Percentiles rank a stretch among this genome's conserved stretches.
Evolutionary conservation across 2,329 filamentous ascomycete genomes (phyloP).

Genomic region (Aspergillus sp.): DNA sequence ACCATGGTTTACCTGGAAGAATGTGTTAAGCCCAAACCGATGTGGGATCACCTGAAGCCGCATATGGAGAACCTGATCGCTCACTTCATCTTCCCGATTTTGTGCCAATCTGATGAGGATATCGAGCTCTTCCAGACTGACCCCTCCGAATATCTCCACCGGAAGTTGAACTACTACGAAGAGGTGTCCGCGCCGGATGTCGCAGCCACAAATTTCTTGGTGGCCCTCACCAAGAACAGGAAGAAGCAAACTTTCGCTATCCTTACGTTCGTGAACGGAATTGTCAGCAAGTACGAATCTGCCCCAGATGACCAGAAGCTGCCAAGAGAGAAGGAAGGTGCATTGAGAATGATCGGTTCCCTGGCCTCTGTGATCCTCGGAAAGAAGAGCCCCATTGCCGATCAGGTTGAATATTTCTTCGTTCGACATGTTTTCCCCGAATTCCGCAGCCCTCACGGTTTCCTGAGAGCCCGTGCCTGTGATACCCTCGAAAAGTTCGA

Average conservation of each 20-base stretch:
- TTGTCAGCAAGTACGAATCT: conserved; percentile 88
- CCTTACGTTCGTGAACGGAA: conserved; percentile 87
- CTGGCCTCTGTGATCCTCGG: conserved; percentile 88
- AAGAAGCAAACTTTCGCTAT: conserved; percentile 96
- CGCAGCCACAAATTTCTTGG: conserved; percentile 91
- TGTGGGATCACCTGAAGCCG: conserved; percentile 90
- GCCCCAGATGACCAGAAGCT: conserved; percentile 86
- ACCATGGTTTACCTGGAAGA: conserved; percentile 94
- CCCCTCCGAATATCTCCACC: conserved; percentile 92
- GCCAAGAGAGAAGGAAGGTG: conserved; percentile 92
- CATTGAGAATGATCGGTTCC: conserved; percentile 93
- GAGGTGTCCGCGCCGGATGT: conserved; percentile 94
- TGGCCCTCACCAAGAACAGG: conserved; percentile 87
- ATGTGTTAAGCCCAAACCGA: conserved; percentile 93
- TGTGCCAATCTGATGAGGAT: conserved; percentile 89
- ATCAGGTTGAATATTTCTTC: conserved; percentile 97
- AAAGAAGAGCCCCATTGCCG: conserved; percentile 97
- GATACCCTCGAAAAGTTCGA: conserved; percentile 98
- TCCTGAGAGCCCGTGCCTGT: conserved; percentile 88
- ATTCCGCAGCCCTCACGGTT: conserved; percentile 87
- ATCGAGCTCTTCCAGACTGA: conserved; percentile 91
- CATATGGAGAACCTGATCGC: conserved; percentile 90
- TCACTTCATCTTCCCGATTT: conserved; percentile 90
- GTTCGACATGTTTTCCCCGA: conserved; percentile 98
- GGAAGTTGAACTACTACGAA: conserved; percentile 96